Conservation (phyloP, 225 moss, liverwort and hornwort species). For the Sphagnum tenellum region DNA sequence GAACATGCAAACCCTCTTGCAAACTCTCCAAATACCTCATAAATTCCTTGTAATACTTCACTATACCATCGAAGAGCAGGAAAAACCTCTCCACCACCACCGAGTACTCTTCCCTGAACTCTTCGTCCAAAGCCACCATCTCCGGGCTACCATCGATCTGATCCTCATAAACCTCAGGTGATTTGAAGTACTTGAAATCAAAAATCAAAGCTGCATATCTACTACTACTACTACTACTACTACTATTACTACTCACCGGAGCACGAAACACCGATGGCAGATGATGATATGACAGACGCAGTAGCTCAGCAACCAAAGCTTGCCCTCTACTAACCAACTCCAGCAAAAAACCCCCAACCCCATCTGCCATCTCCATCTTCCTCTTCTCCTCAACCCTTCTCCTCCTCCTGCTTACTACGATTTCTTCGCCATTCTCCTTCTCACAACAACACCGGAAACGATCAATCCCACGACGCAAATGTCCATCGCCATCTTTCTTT, state of each 20-base stretch:
- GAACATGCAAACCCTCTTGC: conserved; percentile 62
- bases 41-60: conserved; percentile 77
- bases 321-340: conserved; percentile 90
- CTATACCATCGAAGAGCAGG: conserved; percentile 76
- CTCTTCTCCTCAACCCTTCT: too few species aligned
- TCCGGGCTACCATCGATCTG: conserved; percentile 61
- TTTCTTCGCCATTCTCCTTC: too few species aligned
- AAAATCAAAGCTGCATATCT: conserved; percentile 63
- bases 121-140: conserved; percentile 70
- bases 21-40: conserved; percentile 65
- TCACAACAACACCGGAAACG: too few species aligned
- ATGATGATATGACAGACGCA: conserved; percentile 85
- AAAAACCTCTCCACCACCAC: conserved; percentile 68
- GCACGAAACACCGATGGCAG: conserved; percentile 61
- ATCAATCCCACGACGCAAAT: too few species aligned
- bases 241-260: conserved; percentile 17
- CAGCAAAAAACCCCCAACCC: conserved; percentile 46
- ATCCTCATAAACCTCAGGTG: conserved; percentile 80
- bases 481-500: too few species aligned
- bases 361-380: conserved; percentile 24
- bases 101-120: conserved; percentile 77
- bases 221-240: too few species aligned
- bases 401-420: too few species aligned
- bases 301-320: conserved; percentile 84
- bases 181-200: conserved; percentile 88